Evolutionary conservation across 2,329 filamentous ascomycete species (phyloP).

Genomic region (Botrytis elliptica): DNA sequence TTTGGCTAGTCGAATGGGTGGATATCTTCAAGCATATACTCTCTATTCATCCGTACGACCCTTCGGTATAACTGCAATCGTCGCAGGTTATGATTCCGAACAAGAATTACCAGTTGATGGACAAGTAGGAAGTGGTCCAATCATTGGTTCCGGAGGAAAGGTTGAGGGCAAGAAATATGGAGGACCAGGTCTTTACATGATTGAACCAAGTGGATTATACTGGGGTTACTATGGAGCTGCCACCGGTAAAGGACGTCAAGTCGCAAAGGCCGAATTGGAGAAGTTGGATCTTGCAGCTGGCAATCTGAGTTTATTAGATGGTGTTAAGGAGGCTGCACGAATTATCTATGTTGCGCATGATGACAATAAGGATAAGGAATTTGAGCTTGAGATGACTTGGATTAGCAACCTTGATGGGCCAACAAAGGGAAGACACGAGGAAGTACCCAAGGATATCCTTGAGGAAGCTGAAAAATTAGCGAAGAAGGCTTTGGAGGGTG

Average conservation of each 20-base stretch:
- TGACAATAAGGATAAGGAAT: conserved; percentile 99
- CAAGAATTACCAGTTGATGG: conserved; percentile 83
- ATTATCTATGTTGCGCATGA: conserved; percentile 98
- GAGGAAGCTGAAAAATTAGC: conserved; percentile 93
- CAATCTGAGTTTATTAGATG: conserved; percentile 76
- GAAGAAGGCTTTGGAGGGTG: conserved; percentile 83
- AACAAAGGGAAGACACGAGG: conserved; percentile 88
- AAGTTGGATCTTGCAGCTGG: conserved; percentile 85
- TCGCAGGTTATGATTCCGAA: conserved; percentile 92
- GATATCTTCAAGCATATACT: conserved; percentile 96
- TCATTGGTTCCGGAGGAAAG: conserved; percentile 80
- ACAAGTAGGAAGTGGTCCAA: conserved; percentile 80
- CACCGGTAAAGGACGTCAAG: conserved; percentile 93
- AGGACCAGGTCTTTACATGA: conserved; percentile 96
- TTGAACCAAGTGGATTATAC: conserved; percentile 94
- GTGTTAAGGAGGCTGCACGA: conserved; percentile 90
- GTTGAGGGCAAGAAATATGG: conserved; percentile 73
- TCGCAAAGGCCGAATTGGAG: conserved; percentile 96
- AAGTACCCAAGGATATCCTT: conserved; percentile 85
- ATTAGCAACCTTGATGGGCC: conserved; percentile 81
- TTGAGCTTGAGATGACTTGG: conserved; percentile 99
- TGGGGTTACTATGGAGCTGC: conserved; percentile 99
- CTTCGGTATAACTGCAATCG: conserved; percentile 92
- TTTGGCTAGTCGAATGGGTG: conserved; percentile 88
- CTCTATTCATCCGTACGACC: conserved; percentile 95